Evolutionary conservation across 2,329 filamentous ascomycete species (phyloP).

Genomic region (Cladosporium sp.): DNA sequence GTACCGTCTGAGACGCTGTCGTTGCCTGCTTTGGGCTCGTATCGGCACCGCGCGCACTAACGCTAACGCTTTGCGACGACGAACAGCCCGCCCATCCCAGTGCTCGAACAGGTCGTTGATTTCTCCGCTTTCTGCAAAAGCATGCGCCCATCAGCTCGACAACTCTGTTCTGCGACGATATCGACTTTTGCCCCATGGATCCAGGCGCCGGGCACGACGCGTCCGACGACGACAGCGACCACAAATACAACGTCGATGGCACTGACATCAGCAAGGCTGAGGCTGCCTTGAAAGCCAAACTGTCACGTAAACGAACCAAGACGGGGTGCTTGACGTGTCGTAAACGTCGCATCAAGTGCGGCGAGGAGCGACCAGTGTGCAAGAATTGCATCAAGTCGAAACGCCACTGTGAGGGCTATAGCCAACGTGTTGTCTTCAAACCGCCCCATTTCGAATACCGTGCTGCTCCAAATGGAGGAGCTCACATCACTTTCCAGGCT

Average conservation of each 20-base stretch:
- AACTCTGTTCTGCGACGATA: background rate
- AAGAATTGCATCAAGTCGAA: constrained; percentile 85
- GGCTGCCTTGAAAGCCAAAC: constrained; percentile 26
- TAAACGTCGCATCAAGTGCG: constrained; percentile 93
- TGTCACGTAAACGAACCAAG: constrained; percentile 67
- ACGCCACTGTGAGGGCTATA: constrained; percentile 78
- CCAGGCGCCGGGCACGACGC: background rate
- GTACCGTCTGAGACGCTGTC: background rate
- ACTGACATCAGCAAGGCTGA: constrained; percentile 27
- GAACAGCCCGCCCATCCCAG: background rate
- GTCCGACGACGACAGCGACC: constrained; percentile 8
- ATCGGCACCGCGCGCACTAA: background rate
- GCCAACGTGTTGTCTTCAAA: constrained; percentile 76
- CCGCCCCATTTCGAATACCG: constrained; percentile 60
- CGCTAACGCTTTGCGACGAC: background rate
- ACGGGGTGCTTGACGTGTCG: constrained; percentile 92
- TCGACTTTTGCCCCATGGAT: background rate
- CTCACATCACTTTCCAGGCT: constrained; percentile 34
- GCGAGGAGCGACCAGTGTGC: constrained; percentile 79
- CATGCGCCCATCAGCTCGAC: background rate
- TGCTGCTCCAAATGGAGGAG: constrained; percentile 39
- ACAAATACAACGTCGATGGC: constrained; percentile 2
- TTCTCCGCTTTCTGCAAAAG: constrained; percentile 1
- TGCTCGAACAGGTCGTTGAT: background rate
- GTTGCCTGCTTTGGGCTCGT: background rate